phyloP scores from a whole-genome alignment of 331 rosid genomes.

The Rhamnella rubrinervis region DNA sequence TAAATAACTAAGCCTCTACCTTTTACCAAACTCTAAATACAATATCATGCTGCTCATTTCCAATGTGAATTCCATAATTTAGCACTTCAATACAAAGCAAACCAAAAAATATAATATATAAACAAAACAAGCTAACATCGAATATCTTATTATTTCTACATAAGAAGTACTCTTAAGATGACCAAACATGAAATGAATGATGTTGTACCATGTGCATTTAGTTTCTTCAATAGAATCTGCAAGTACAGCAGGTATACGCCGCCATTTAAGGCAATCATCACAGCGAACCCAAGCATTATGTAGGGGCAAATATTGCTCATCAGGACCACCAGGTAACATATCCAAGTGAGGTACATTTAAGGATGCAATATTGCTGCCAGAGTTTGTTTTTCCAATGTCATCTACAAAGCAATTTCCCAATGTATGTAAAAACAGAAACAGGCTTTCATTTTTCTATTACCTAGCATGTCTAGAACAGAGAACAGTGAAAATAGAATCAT shows the following conservation, averaged over 20 bases:
- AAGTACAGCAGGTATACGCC: constrained; percentile 84
- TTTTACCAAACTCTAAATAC: too few relatives aligned
- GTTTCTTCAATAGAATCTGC: constrained; percentile 80
- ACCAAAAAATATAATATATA: background rate
- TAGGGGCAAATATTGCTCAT: constrained; percentile 51
- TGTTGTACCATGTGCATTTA: constrained; percentile 76
- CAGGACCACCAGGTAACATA: constrained; percentile 37
- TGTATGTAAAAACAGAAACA: constrained; percentile 28
- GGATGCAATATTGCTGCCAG: constrained; percentile 33
- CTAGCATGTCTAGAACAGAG: constrained; percentile 9
- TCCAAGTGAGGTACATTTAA: constrained; percentile 35
- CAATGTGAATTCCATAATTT: background rate
- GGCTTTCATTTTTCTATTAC: constrained; percentile 11
- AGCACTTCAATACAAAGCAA: constrained; percentile 1
- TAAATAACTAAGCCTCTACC: background rate
- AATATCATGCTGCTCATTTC: background rate
- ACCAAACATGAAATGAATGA: constrained; percentile 19
- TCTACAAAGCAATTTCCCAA: constrained; percentile 50
- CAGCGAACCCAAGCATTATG: constrained; percentile 93
- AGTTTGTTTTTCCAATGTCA: constrained; percentile 31
- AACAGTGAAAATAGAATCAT: constrained; percentile 4
- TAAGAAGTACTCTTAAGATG: constrained; percentile 12
- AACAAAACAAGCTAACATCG: constrained; percentile 15
- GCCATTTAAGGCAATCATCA: constrained; percentile 94
- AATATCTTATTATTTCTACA: constrained; percentile 11